Evolutionary conservation across 1,139 yeast genomes (phyloP), one percentile per base, ranked within the genome.

Genomic region (Lizanozyma gosingica): DNA sequence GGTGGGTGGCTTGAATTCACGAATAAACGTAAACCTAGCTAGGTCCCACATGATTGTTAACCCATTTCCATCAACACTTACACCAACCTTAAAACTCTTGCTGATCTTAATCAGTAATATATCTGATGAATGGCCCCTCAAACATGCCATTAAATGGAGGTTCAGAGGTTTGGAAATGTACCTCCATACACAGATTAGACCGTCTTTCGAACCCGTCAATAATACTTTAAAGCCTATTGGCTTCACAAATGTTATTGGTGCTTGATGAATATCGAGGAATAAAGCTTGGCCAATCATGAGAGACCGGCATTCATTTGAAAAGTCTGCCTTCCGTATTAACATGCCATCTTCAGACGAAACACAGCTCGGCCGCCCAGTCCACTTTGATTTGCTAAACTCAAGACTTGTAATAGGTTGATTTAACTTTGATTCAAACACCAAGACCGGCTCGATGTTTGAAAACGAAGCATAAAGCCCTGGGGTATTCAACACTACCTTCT

Each of bases 11-110:
- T 43, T 27, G 2, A 82, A 51, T 38, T 61, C 59, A 41, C 83
- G 57, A 9, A 83, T 70, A 39, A 69, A 65, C 40, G 66, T 69
- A 41, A 64, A 67, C 29, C 80, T 57, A 0, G 76, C 66, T 36
- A 76, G 50, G 49, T 83, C 84, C 90, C 90, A 81, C 4, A 76
- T 45, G 18, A 67, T 70, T 3, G 73, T 73, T 2, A 55, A 53
- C 0, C 88, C 85, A 3, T 53, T 56, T 0, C 39, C 44, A 52
- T 81, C 87, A 15, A 74, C 54, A 42, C 80, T 72, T 9, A 80
- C 44, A 2, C 80, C 63, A 2, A 73, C 55, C 40, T 78, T 76
- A 53, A 65, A 79, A 38, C 74, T 71, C n/a, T 67, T 63, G 36
- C 78, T 69, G 38, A 63, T 63, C 36, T 61, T 60, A 33, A 83